Base-by-base conservation (phyloP, 441 rosid species). In the Dalechampia spathulata region DNA sequence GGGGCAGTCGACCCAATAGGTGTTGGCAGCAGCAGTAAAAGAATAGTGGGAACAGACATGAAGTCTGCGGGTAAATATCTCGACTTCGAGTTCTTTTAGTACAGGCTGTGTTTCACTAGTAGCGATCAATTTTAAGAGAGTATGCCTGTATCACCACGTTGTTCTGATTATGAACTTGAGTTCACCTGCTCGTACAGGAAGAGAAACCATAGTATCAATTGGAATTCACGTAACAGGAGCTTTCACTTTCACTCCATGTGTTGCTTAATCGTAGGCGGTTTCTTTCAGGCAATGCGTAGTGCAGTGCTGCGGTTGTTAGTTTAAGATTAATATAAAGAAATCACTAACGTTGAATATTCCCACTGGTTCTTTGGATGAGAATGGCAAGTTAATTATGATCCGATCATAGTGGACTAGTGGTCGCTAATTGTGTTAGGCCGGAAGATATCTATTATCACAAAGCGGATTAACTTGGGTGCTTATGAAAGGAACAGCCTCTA, bases 1-100 rank as follows among this genome's bases (percentile, higher is more conserved):
- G 87, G 86, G 62, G 74, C 78, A 1, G 83, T 69, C 15, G 88
- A 86, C 55, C 80, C 89, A 1, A 66, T 86, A n/a, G 95, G 91
- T 42, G 74, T 81, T 28, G 88, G 84, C 62, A 79, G 81, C 75
- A 78, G 70, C 61, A 88, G 90, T 56, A 91, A 84, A 55, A 79
- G 86, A 61, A 73, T 79, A 61, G 69, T 73, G 30, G 82, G 82
- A 44, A 68, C 79, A 23, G 94, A 83, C 34, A 43, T 75, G 70
- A 89, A 81, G 72, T 61, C 97, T 16, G 96, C 82, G 16, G 96
- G 96, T 75, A 85, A 89, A 73, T 92, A 71, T 80, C 90, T 92
- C 62, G 99, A 92, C 79, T 92, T 92, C 8, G 99, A 93, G 82
- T 93, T 93, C 76, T 93, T 93, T 68, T 93, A 83, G 76, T 53